Base-by-base conservation (phyloP, 257 asterid genomes). In the Asclepias syriaca region DNA sequence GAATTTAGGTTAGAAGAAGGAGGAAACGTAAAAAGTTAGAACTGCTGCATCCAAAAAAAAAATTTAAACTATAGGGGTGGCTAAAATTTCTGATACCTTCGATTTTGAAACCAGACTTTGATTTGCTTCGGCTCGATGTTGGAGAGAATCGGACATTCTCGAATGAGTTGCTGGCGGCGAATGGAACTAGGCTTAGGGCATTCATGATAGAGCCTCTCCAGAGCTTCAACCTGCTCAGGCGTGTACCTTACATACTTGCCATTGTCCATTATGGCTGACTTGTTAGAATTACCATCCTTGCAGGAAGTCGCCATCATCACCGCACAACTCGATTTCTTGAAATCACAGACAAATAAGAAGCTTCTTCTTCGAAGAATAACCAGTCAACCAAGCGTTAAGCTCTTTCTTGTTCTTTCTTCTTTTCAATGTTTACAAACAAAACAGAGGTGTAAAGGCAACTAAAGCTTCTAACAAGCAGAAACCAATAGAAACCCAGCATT, bases 51-150 rank as follows among this genome's bases (percentile, higher is more conserved):
- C 34, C 19, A 55, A 6, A 18, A 60, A 2, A 51, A 5, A 34
- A 24, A 24, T 24, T 34, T n/a, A 45, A 64, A 7, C 6, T 46
- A 10, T 3, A 4, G n/a, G 3, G 0, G 39, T 1, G 18, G 56
- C 15, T 24, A 37, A 39, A 68, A 43, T 68, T 10, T 1, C 29
- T 22, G 4, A 2, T 82, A 91, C 97, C 97, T 87, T 80, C 97
- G 86, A 81, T 91, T 91, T 81, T 91, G 97, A 73, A 91, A 91
- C 97, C 97, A 91, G 48, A 91, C 97, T 87, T 91, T 91, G 91
- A 91, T 91, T 81, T 91, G 97, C 76, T 87, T 91, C 50, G 96
- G 92, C 72, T 91, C 97, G 72, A 91, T 91, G 81, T 89, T 72
- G 70, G 89, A 89, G 65, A 91, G 87, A 72, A 91, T 91, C 10